Evolutionary conservation across 2,329 filamentous ascomycete species (phyloP), one percentile per base, ranked within the genome.

Genomic region (Fusarium aywerte): DNA sequence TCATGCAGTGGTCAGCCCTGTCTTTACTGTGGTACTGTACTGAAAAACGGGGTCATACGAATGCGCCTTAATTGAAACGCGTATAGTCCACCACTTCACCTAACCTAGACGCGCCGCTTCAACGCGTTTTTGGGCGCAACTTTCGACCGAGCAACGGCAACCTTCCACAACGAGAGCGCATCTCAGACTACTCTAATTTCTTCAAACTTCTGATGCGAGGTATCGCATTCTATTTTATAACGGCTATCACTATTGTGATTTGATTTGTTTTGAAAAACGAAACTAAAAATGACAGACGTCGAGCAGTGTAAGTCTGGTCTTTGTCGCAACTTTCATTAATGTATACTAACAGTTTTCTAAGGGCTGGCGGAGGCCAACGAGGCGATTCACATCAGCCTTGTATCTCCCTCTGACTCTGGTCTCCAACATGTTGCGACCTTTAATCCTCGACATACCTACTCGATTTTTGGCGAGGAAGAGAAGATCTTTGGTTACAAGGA

Each of bases 381-480:
- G 70, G 87, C 88, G 57, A 76, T 91, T 70, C 82, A 80, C 52
- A 83, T 93, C 72, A 87, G 85, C 51, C 82, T 92, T 33, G 80
- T 87, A 18, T 80, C 81, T 38, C 82, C 85, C 12, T 78, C 81
- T 7, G 77, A 81, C 18, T 78, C 79, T 9, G 82, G 82, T 67
- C 75, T 85, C 48, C 87, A 86, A 71, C 86, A 84, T 31, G 80
- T 90, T 70, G 84, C 86, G 25, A 85, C 87, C 27, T 98, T 99
- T 78, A 85, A 92, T 62, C 96, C 96, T 0, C 87, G 87, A 74
- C 96, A 94, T 77, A 97, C 95, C 18, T 97, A 98, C 78, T 83
- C 92, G 2, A 91, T 99, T 67, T 97, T 98, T 71, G 93, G 93
- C 73, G 91, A 98, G n/a, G 90, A 96, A 10, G 93, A 99, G 78